phyloP scores from a whole-genome alignment of 176 grass and related monocot genomes.

The Carex pumila region DNA sequence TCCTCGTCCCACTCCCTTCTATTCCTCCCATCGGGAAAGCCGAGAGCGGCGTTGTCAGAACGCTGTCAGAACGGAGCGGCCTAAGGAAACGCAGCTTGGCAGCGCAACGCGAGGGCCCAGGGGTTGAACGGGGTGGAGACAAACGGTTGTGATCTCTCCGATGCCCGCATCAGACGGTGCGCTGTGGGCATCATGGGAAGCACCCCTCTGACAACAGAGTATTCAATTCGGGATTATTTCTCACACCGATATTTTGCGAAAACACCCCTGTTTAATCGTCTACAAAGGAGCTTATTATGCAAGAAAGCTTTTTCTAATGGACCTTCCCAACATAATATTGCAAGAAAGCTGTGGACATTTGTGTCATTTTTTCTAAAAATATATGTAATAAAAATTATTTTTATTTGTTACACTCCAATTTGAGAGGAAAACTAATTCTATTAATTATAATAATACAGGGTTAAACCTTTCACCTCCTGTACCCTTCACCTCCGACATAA shows the following conservation, averaged over 20 bases:
- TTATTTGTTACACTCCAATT: too few relatives aligned
- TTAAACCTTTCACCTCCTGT: too few relatives aligned
- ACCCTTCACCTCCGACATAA: too few relatives aligned
- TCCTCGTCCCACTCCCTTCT: background rate
- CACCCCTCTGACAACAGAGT: slow-evolving; percentile 25
- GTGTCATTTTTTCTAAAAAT: too few relatives aligned
- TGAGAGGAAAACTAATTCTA: too few relatives aligned
- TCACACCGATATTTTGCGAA: background rate
- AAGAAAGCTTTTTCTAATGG: background rate
- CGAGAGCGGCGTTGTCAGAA: slow-evolving; percentile 33
- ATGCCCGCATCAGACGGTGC: slow-evolving; percentile 33
- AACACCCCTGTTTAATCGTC: background rate
- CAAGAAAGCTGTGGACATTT: background rate
- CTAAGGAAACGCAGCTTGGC: slow-evolving; percentile 23
- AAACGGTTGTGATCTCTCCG: slow-evolving; percentile 16
- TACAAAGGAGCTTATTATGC: background rate
- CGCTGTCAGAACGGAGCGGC: slow-evolving; percentile 25
- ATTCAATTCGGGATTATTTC: slow-evolving; percentile 2
- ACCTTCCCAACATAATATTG: background rate
- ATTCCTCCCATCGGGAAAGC: background rate
- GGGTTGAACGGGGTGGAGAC: background rate
- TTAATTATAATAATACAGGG: too few relatives aligned
- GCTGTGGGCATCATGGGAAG: slow-evolving; percentile 26
- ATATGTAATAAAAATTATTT: too few relatives aligned
- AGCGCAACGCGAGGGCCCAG: slow-evolving; percentile 20